Percentiles rank a stretch among this genome's conserved stretches.
Conservation (phyloP, 352 stramenopile species). For the Phytophthora cryptogea region DNA sequence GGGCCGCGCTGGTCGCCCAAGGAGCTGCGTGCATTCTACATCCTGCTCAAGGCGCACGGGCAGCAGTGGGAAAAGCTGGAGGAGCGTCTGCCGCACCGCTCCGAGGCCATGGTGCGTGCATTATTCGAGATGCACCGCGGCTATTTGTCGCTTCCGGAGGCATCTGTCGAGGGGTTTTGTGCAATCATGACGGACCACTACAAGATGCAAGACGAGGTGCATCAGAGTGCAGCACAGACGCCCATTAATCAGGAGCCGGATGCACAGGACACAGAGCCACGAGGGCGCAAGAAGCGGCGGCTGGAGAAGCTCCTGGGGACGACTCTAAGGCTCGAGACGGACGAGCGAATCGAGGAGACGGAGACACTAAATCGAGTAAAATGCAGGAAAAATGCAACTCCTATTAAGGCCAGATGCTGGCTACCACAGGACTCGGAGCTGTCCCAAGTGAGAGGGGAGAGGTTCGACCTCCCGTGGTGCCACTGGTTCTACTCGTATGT, state of each 20-base stretch:
- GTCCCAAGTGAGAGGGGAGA: slow-evolving; percentile 21
- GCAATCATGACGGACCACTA: slow-evolving; percentile 76
- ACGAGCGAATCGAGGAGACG: slow-evolving; percentile 5
- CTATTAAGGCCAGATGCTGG: slow-evolving; percentile 14
- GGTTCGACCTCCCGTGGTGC: slow-evolving; percentile 64
- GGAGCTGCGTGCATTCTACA: slow-evolving; percentile 75
- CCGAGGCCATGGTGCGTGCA: slow-evolving; percentile 60
- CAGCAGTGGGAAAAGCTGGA: slow-evolving; percentile 56
- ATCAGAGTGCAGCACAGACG: background rate
- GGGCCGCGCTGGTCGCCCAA: slow-evolving; percentile 60
- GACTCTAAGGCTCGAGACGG: slow-evolving; percentile 33
- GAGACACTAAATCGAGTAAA: slow-evolving; percentile 1
- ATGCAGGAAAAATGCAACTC: slow-evolving; percentile 13
- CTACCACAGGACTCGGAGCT: slow-evolving; percentile 16
- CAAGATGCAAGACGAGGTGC: slow-evolving; percentile 43
- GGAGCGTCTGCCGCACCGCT: slow-evolving; percentile 52
- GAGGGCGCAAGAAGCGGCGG: slow-evolving; percentile 51
- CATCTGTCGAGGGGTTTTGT: slow-evolving; percentile 73
- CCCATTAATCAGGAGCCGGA: slow-evolving; percentile 10
- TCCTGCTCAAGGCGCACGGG: slow-evolving; percentile 58
- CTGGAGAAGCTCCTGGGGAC: slow-evolving; percentile 46
- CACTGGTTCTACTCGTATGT: slow-evolving; percentile 76
- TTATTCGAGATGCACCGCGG: slow-evolving; percentile 71
- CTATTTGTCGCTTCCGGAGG: slow-evolving; percentile 69
- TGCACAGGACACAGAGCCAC: slow-evolving; percentile 1